A percentile compares a stretch with the other conserved stretches of the same genome.
These are phyloP conservation scores for Suillus subluteus DNA, from an alignment of 768 basidiomycete species.

Conservation along the genomic window DNA sequence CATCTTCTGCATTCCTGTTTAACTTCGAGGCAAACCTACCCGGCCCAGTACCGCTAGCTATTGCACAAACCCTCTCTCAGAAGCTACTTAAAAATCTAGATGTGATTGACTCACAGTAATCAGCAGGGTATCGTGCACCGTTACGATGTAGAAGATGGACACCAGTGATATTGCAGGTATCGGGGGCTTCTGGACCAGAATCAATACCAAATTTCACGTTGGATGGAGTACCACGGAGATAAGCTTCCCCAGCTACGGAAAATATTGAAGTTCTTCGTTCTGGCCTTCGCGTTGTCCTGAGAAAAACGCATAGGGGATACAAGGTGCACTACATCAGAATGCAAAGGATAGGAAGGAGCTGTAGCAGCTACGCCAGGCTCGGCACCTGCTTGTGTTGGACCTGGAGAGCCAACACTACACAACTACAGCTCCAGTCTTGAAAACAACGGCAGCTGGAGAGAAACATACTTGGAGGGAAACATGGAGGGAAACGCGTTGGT, in stretches of 20 bases:
- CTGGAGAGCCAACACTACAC: slow-evolving; percentile 31
- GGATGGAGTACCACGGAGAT: slow-evolving; percentile 79
- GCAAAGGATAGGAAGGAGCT: slow-evolving; percentile 72
- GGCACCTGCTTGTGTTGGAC: slow-evolving; percentile 28
- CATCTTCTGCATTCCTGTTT: slow-evolving; percentile 48
- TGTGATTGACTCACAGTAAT: slow-evolving; percentile 28
- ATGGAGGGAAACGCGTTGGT: slow-evolving; percentile 69
- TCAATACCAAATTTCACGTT: slow-evolving; percentile 66
- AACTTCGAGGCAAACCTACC: slow-evolving; percentile 56
- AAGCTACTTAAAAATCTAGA: slow-evolving; percentile 22
- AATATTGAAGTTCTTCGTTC: slow-evolving; percentile 55
- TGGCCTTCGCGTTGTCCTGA: slow-evolving; percentile 24
- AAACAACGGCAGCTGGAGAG: background rate
- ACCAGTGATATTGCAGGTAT: slow-evolving; percentile 69
- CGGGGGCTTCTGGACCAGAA: slow-evolving; percentile 66
- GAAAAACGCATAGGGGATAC: slow-evolving; percentile 41
- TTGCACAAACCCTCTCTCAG: slow-evolving; percentile 2
- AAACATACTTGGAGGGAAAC: slow-evolving; percentile 57
- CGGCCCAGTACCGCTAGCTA: slow-evolving; percentile 39
- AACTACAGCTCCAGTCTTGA: slow-evolving; percentile 17
- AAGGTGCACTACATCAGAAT: slow-evolving; percentile 58
- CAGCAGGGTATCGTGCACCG: slow-evolving; percentile 61
- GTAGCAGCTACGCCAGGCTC: slow-evolving; percentile 49
- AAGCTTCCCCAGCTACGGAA: slow-evolving; percentile 78
- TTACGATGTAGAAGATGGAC: slow-evolving; percentile 79